phyloP scores from a whole-genome alignment of 2,329 filamentous ascomycete species.

The Botryosphaeria agaves region DNA sequence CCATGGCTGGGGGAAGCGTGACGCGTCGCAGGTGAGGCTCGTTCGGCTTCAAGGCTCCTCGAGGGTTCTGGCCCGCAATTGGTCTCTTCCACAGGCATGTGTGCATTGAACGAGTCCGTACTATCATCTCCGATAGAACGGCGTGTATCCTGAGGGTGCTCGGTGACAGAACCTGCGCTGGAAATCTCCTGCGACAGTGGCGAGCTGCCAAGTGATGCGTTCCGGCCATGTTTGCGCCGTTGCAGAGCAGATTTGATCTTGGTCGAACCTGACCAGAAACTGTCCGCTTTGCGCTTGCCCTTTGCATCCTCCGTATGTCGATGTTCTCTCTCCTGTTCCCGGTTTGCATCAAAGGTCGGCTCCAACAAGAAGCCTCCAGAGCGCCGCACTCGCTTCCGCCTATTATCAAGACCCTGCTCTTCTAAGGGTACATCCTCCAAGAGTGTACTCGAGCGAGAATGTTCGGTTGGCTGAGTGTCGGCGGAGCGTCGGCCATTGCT shows the following conservation, averaged over 20 bases:
- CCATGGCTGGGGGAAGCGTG: conserved; percentile 14
- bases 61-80: conserved; percentile 8
- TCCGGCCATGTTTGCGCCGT: conserved; percentile 15
- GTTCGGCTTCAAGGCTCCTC: conserved; percentile 5
- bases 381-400: conserved; percentile 10
- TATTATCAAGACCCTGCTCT: background rate
- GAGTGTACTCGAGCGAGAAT: background rate
- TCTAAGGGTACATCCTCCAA: background rate
- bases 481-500: background rate
- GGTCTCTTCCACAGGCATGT: no score
- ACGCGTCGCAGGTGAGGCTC: conserved; percentile 13
- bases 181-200: background rate
- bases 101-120: no score
- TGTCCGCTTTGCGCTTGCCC: conserved; percentile 22
- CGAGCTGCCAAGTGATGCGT: conserved; percentile 4
- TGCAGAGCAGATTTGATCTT: background rate
- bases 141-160: conserved; percentile 11
- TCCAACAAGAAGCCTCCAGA: conserved; percentile 30
- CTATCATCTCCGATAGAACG: conserved; percentile 4
- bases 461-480: background rate
- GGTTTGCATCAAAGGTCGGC: conserved; percentile 14
- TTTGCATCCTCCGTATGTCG: conserved; percentile 8
- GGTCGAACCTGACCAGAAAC: conserved; percentile 4
- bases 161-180: background rate
- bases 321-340: conserved; percentile 7